Conservation (phyloP, 306 rosid species). For the Acacia confusa region DNA sequence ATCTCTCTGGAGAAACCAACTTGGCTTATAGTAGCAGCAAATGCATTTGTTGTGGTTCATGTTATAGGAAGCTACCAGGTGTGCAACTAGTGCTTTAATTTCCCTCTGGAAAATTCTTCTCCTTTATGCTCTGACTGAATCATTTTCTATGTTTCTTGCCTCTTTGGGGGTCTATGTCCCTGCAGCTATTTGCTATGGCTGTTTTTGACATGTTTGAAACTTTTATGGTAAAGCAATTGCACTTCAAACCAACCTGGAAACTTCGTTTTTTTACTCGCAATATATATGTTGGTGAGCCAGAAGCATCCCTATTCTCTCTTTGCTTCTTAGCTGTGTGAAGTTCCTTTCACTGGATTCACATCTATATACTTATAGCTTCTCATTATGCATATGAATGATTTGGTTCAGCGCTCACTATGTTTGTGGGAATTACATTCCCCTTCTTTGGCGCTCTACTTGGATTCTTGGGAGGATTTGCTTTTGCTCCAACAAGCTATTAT, state of each 20-base stretch:
- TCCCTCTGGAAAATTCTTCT: background rate
- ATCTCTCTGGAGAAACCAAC: conserved; percentile 55
- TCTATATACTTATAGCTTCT: background rate
- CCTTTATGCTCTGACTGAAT: background rate
- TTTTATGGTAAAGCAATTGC: conserved; percentile 49
- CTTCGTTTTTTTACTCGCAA: conserved; percentile 58
- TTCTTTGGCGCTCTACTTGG: conserved; percentile 69
- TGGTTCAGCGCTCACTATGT: conserved; percentile 66
- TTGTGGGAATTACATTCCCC: conserved; percentile 67
- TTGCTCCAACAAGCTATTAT: conserved; percentile 72
- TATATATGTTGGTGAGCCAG: conserved; percentile 66
- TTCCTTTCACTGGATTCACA: background rate
- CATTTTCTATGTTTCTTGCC: background rate
- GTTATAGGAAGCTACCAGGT: conserved; percentile 87
- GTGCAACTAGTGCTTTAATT: background rate
- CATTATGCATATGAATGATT: background rate
- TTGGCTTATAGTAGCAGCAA: conserved; percentile 68
- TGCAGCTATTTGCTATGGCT: conserved; percentile 78
- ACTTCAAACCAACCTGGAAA: conserved; percentile 43
- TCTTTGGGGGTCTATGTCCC: background rate
- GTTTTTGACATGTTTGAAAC: conserved; percentile 89
- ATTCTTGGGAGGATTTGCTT: conserved; percentile 81
- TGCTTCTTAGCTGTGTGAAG: background rate
- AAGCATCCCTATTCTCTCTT: conserved; percentile 15
- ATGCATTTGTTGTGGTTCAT: conserved; percentile 68